A percentile compares a stretch with the other conserved stretches of the same genome.
Evolutionary conservation across 805 yeast species (phyloP).

Genomic region (Yamadazyma laniorum): DNA sequence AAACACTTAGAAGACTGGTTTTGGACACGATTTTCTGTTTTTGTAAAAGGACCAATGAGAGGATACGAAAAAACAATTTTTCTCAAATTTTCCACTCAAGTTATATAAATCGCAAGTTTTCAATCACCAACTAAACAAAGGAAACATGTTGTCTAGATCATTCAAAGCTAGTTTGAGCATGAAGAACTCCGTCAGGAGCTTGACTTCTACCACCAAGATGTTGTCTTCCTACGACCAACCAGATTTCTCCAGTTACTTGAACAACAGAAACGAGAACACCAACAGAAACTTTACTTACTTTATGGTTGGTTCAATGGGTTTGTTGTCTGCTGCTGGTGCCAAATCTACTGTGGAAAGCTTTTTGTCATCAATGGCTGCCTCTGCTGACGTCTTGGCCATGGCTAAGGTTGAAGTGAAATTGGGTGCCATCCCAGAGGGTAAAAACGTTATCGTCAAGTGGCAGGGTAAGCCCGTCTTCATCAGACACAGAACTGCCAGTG

Average conservation of each 20-base stretch:
- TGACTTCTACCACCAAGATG: slow-evolving; percentile 50
- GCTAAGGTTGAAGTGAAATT: slow-evolving; percentile 98
- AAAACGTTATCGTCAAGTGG: slow-evolving; percentile 98
- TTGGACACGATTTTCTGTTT: background rate
- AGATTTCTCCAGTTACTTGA: slow-evolving; percentile 78
- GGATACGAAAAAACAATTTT: slow-evolving; percentile 13
- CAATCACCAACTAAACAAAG: slow-evolving; percentile 1
- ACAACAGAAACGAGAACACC: slow-evolving; percentile 66
- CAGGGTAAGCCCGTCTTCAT: slow-evolving; percentile 99
- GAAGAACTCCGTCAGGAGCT: slow-evolving; percentile 39
- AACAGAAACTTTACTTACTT: slow-evolving; percentile 86
- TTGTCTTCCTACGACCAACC: slow-evolving; percentile 88
- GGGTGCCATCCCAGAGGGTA: slow-evolving; percentile 92
- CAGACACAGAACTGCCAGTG: slow-evolving; percentile 94
- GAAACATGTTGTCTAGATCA: slow-evolving; percentile 10
- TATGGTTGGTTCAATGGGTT: slow-evolving; percentile 95
- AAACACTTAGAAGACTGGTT: too few species aligned
- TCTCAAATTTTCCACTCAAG: slow-evolving; percentile 9
- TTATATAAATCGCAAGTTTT: slow-evolving; percentile 9
- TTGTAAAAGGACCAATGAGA: slow-evolving; percentile 14
- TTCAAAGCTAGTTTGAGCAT: slow-evolving; percentile 11
- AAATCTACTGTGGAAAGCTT: slow-evolving; percentile 94
- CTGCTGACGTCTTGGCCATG: slow-evolving; percentile 98
- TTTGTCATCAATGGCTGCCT: slow-evolving; percentile 91
- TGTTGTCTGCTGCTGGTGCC: slow-evolving; percentile 90